phyloP scores from a whole-genome alignment of 2,329 filamentous ascomycete genomes.

The Xylaria sp. region DNA sequence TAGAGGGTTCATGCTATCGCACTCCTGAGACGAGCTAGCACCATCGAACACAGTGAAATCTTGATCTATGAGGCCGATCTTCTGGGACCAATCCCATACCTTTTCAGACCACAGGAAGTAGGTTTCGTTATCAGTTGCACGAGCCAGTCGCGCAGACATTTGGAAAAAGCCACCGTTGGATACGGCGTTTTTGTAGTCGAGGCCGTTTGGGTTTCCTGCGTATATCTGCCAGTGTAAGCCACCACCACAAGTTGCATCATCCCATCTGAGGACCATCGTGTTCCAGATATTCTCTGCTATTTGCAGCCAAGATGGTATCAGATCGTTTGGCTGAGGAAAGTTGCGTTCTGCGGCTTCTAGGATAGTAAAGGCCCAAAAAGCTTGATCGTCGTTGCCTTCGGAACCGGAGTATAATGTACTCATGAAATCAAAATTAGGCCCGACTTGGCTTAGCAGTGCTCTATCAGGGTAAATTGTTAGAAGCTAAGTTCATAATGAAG shows the following conservation, averaged over 20 bases:
- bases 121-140: conserved; percentile 72
- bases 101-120: conserved; percentile 74
- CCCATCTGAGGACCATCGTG: conserved; percentile 75
- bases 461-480: background rate
- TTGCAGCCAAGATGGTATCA: conserved; percentile 71
- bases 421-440: conserved; percentile 69
- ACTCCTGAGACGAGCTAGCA: conserved; percentile 64
- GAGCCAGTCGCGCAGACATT: conserved; percentile 77
- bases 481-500: background rate
- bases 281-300: conserved; percentile 79
- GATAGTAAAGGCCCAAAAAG: conserved; percentile 76
- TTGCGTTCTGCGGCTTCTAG: conserved; percentile 75
- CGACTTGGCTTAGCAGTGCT: conserved; percentile 67
- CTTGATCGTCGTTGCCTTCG: conserved; percentile 79
- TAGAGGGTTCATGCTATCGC: conserved; percentile 61
- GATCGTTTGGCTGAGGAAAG: conserved; percentile 68
- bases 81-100: conserved; percentile 72
- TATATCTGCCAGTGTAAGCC: conserved; percentile 87
- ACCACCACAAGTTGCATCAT: conserved; percentile 72
- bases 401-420: conserved; percentile 64
- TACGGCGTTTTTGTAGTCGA: conserved; percentile 84
- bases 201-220: conserved; percentile 74
- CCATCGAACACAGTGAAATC: conserved; percentile 71
- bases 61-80: conserved; percentile 66
- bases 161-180: conserved; percentile 87